Base-by-base conservation (phyloP, 2,329 filamentous ascomycete species). In the Aureobasidium sp. region DNA sequence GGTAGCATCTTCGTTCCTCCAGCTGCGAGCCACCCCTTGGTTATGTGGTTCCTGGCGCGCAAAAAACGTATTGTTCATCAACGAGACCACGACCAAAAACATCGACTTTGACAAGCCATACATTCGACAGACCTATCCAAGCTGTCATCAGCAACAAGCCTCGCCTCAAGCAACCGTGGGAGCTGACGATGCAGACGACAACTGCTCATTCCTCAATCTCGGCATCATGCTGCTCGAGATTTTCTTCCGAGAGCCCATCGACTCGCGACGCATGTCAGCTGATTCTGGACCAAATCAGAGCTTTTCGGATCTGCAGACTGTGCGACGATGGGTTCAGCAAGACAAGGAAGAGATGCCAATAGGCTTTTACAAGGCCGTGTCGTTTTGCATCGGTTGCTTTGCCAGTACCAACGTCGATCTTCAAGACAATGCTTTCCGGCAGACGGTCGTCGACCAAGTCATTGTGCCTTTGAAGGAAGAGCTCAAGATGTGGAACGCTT, bases 171-270 rank as follows among this genome's bases (percentile, higher is more conserved):
- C 34, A 27, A 17, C 5, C 1, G 8, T 22, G 22, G 11, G n/a
- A 2, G 49, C 8, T 17, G 34, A 22, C 12, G 36, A 37, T 34
- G 12, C 31, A 5, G 49, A 53, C 12, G 49, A 53, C 34, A 39
- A 39, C 36, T 53, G 36, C 20, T 53, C 49, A 15, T 53, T 53
- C 34, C 49, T 53, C 20, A 25, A 37, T 9, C 34, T 53, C 20
- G 49, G 49, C 9, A 53, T 39, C 34, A 53, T 53, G 49, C 31
- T 53, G n/a, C 49, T 53, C 20, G 49, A 53, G 34, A 53, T 53
- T 11, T 53, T 53, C 12, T 37, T 53, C 2, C 20, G 49, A 9
- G 49, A 53, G 14, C 49, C 49, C 12, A 39, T 53, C 20, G 34
- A 53, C 12, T 49, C 27, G 9, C 15, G 47, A 34, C 15, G 47